A percentile compares a stretch with the other conserved stretches of the same genome.
Evolutionary conservation across 2,329 filamentous ascomycete genomes (phyloP).

Genomic region (Cordyceps cicadae): DNA sequence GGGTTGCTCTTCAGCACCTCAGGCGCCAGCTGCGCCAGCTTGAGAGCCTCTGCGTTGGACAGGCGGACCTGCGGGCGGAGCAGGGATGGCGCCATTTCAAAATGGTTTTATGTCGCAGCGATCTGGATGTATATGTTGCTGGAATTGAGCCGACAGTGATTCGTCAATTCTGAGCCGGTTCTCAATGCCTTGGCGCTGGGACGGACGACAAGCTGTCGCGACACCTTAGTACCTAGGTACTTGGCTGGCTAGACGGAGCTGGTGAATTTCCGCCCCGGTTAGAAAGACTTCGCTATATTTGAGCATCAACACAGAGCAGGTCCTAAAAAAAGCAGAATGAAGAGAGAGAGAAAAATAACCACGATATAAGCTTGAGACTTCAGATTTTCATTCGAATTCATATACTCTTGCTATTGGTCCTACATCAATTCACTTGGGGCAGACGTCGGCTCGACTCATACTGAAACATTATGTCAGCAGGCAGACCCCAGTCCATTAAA

Average conservation of each 20-base stretch:
- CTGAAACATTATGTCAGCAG: not conserved
- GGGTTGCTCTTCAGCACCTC: constrained; percentile 45
- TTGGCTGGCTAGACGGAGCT: constrained; percentile 1
- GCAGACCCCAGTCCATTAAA: not conserved
- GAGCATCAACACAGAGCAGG: not conserved
- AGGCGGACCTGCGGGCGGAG: constrained; percentile 50
- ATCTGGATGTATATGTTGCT: not conserved
- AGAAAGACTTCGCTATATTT: not conserved
- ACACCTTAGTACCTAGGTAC: not conserved
- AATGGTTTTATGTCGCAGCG: not conserved
- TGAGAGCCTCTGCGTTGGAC: constrained; percentile 45
- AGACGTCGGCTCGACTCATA: too few relatives aligned
- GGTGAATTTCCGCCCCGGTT: constrained; percentile 14
- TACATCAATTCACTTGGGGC: not conserved
- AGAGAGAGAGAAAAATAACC: not conserved
- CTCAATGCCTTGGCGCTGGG: not conserved
- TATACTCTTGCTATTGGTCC: too few relatives aligned
- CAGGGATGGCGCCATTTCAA: constrained; percentile 42
- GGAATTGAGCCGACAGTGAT: not conserved
- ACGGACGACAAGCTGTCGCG: constrained; percentile 6
- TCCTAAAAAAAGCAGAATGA: not conserved
- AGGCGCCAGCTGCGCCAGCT: constrained; percentile 54
- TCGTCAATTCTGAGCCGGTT: not conserved
- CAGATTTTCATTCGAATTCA: too few relatives aligned
- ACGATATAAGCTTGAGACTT: too few relatives aligned